A percentile compares a stretch with the other conserved stretches of the same genome.
Evolutionary conservation across 1,139 yeast genomes (phyloP).

Genomic region (Arxiozyma slooffiae): DNA sequence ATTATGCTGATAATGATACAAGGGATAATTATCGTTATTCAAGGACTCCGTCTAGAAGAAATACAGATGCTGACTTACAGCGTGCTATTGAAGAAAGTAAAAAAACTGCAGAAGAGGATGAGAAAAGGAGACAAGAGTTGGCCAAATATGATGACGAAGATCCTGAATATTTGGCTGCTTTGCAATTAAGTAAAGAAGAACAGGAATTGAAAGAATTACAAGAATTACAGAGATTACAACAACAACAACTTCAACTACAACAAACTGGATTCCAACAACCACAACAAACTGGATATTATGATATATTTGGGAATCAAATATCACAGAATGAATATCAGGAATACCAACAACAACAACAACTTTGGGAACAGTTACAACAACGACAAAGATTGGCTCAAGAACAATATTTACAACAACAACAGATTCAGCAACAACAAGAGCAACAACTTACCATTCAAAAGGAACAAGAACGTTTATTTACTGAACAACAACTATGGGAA

Average conservation of each 20-base stretch:
- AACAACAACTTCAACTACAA: conserved; percentile 40
- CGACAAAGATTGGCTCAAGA: conserved; percentile 12
- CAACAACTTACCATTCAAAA: conserved; percentile 5
- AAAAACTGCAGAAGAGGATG: conserved; percentile 82
- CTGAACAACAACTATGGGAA: conserved; percentile 15
- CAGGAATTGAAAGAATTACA: conserved; percentile 62
- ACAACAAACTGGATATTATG: conserved; percentile 38
- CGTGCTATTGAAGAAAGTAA: conserved; percentile 76
- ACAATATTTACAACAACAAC: conserved; percentile 30
- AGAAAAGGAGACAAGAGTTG: conserved; percentile 39
- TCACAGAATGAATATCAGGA: conserved; percentile 34
- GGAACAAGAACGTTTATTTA: conserved; percentile 22
- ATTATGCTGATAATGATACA: neutral
- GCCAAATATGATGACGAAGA: conserved; percentile 28
- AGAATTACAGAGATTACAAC: conserved; percentile 25
- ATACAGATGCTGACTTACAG: conserved; percentile 62
- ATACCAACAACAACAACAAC: conserved; percentile 31
- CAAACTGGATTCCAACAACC: too few relatives aligned
- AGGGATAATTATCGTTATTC: conserved; percentile 1
- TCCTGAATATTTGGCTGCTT: conserved; percentile 71
- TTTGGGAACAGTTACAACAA: conserved; percentile 27
- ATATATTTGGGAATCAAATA: conserved; percentile 75
- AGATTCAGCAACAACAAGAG: conserved; percentile 25
- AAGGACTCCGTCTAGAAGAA: conserved; percentile 6
- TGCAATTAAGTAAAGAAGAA: conserved; percentile 78